A percentile compares a stretch with the other conserved stretches of the same genome.
phyloP scores from a whole-genome alignment of 176 grass and related monocot species.

The Ensete glaucum region DNA sequence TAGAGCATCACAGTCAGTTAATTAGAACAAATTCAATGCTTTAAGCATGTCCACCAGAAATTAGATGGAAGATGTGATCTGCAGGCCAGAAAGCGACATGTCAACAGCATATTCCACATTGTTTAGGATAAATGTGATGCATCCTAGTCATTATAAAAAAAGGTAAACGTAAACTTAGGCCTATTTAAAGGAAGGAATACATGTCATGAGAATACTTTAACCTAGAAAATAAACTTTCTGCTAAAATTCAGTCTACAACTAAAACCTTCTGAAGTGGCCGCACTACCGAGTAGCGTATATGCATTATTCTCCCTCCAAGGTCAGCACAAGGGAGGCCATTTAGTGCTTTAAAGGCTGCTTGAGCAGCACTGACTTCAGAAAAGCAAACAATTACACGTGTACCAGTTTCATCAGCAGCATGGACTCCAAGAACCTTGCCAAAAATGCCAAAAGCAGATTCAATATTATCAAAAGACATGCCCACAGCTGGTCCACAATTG shows the following conservation, averaged over 20 bases:
- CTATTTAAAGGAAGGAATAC: neutral
- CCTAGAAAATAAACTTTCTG: neutral
- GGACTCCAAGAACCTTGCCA: conserved; percentile 50
- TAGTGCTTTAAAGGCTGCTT: conserved; percentile 51
- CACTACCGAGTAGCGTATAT: conserved; percentile 56
- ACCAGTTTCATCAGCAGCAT: conserved; percentile 56
- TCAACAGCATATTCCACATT: neutral
- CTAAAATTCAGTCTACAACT: neutral
- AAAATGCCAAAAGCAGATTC: conserved; percentile 41
- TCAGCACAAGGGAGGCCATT: conserved; percentile 41
- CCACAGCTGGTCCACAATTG: conserved; percentile 77
- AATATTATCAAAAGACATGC: conserved; percentile 47
- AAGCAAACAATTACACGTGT: conserved; percentile 66
- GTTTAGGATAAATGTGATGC: neutral
- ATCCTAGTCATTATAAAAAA: too few relatives aligned
- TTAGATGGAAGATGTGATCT: neutral
- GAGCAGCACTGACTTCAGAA: conserved; percentile 36
- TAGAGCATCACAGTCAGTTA: too few relatives aligned
- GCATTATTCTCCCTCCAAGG: conserved; percentile 45
- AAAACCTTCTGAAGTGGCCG: conserved; percentile 37
- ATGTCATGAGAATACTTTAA: neutral
- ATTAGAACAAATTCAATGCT: too few relatives aligned
- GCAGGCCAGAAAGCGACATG: neutral
- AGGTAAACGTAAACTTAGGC: too few relatives aligned
- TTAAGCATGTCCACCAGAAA: neutral